These are phyloP conservation scores for Aspergillus bridgeri DNA, from an alignment of 495 filamentous ascomycete species.

Conservation along the genomic window DNA sequence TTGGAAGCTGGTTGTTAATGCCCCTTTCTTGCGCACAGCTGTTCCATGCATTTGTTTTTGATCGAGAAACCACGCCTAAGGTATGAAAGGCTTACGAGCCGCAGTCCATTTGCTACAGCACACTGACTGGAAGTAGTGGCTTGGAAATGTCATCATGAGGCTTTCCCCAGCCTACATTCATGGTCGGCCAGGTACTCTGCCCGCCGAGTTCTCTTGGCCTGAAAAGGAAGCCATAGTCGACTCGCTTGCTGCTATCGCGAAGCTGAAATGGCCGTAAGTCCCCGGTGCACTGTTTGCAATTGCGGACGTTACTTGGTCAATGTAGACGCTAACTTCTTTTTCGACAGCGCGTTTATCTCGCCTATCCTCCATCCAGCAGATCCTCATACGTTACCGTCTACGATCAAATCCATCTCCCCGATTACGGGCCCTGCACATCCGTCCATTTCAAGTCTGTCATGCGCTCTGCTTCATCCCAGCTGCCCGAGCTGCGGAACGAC, in stretches of 20 bases:
- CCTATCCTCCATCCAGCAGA: conserved; percentile 80
- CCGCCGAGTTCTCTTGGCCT: conserved; percentile 68
- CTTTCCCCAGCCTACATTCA: conserved; percentile 77
- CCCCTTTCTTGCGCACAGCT: conserved; percentile 88
- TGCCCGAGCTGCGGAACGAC: conserved; percentile 84
- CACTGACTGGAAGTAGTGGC: conserved; percentile 44
- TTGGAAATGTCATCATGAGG: conserved; percentile 69
- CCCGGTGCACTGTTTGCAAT: background rate
- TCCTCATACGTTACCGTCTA: conserved; percentile 58
- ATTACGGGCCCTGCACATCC: conserved; percentile 83
- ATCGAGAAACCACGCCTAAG: conserved; percentile 79
- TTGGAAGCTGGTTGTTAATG: conserved; percentile 94
- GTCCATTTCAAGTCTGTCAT: conserved; percentile 74
- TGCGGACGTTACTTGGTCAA: conserved; percentile 5
- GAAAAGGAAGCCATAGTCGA: conserved; percentile 72
- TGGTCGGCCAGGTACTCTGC: conserved; percentile 64
- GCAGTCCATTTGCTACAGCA: background rate
- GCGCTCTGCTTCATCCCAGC: conserved; percentile 85
- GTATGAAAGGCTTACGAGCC: conserved; percentile 24
- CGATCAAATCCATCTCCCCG: conserved; percentile 66
- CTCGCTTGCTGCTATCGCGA: conserved; percentile 73
- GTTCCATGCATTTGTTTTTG: conserved; percentile 88
- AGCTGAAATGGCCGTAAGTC: conserved; percentile 79
- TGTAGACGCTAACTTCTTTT: background rate
- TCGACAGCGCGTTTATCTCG: conserved; percentile 64